Evolutionary conservation across 345 rosid species (phyloP).

Genomic region (Euphorbia tirucalli): DNA sequence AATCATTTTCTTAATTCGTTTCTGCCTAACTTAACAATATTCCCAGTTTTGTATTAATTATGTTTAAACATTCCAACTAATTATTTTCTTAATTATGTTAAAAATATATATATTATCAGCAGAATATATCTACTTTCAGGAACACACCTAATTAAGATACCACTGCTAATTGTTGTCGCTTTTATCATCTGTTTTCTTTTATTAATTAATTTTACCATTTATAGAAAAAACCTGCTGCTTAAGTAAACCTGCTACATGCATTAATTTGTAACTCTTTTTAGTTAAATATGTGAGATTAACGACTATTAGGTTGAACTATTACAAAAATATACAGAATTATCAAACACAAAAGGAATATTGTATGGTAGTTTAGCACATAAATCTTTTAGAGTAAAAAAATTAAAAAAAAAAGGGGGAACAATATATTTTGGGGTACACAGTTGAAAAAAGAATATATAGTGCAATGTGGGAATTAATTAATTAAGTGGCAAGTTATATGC

Average conservation of each 20-base stretch:
- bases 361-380: no score
- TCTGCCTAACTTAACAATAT: neutral
- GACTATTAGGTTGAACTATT: no score
- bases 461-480: constrained; percentile 9
- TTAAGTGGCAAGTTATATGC: no score
- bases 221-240: neutral
- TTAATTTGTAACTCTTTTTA: no score
- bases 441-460: neutral
- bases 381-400: no score
- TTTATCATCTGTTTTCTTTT: no score
- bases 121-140: neutral
- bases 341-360: no score
- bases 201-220: neutral
- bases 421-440: neutral
- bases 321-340: no score
- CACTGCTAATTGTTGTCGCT: no score
- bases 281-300: no score
- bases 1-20: neutral
- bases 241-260: no score
- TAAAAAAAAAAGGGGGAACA: neutral
- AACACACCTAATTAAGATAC: neutral
- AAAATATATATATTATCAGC: neutral
- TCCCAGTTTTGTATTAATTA: neutral
- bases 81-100: neutral
- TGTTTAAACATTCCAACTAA: constrained; percentile 3